phyloP scores from a whole-genome alignment of 2,329 filamentous ascomycete genomes.

The Macrophomina phaseolina region DNA sequence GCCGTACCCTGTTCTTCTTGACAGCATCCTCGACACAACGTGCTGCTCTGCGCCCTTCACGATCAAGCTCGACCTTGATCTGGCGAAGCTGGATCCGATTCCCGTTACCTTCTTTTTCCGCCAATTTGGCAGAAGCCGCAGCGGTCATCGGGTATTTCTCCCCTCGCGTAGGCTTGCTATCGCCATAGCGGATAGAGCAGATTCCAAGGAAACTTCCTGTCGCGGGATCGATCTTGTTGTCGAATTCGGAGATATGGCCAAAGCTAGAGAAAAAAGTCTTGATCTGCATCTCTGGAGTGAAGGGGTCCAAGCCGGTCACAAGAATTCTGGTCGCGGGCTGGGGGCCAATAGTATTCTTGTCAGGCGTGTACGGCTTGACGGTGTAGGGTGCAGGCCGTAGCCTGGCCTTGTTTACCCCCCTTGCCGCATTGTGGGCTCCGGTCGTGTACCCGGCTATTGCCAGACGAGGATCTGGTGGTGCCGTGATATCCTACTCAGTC shows the following conservation, averaged over 20 bases:
- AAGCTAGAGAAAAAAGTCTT: constrained; percentile 77
- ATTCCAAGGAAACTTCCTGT: constrained; percentile 95
- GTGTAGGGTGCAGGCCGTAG: constrained; percentile 77
- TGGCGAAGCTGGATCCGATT: constrained; percentile 78
- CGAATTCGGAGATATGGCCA: constrained; percentile 87
- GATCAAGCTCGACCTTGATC: constrained; percentile 86
- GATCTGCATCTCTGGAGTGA: constrained; percentile 80
- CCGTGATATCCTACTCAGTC: constrained; percentile 48
- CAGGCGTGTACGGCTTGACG: constrained; percentile 80
- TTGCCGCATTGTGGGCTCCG: constrained; percentile 44
- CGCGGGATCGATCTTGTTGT: constrained; percentile 92
- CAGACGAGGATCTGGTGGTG: constrained; percentile 82
- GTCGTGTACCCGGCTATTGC: constrained; percentile 66
- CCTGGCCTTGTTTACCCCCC: constrained; percentile 63
- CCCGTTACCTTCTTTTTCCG: constrained; percentile 77
- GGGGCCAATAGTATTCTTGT: constrained; percentile 85
- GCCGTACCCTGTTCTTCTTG: constrained; percentile 69
- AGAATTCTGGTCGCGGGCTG: constrained; percentile 90
- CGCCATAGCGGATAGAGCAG: constrained; percentile 87
- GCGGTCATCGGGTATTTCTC: constrained; percentile 63
- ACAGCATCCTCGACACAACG: constrained; percentile 78
- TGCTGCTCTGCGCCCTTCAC: constrained; percentile 82
- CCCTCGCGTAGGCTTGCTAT: constrained; percentile 63
- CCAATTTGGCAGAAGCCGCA: constrained; percentile 79
- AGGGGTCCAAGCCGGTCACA: constrained; percentile 93